phyloP scores from a whole-genome alignment of 1,284 basidiomycete genomes.

The Peniophora sp. region DNA sequence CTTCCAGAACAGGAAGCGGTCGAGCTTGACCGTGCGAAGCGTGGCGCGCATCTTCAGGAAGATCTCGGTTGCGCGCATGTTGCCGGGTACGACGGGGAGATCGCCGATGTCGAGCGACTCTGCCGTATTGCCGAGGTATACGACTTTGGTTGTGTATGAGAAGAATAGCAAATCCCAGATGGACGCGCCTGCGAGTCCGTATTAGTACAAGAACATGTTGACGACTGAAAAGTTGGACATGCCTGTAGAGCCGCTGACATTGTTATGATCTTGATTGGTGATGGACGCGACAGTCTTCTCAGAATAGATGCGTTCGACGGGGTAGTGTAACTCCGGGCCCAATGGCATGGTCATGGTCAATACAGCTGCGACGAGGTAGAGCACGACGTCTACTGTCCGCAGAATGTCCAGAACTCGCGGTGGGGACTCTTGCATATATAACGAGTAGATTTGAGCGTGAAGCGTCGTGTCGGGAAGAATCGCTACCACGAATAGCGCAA shows the following conservation, averaged over 20 bases:
- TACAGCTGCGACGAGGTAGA: slow-evolving; percentile 41
- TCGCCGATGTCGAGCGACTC: slow-evolving; percentile 79
- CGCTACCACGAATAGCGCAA: slow-evolving; percentile 38
- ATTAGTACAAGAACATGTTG: no score
- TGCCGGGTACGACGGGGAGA: slow-evolving; percentile 67
- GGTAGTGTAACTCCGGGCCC: slow-evolving; percentile 70
- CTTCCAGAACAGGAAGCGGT: slow-evolving; percentile 35
- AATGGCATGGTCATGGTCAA: slow-evolving; percentile 54
- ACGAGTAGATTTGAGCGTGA: slow-evolving; percentile 7
- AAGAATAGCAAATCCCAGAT: slow-evolving; percentile 64
- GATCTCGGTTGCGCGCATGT: slow-evolving; percentile 57
- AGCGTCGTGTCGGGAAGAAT: slow-evolving; percentile 42
- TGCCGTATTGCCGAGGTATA: slow-evolving; percentile 70
- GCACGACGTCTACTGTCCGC: slow-evolving; percentile 35
- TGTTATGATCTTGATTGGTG: slow-evolving; percentile 51
- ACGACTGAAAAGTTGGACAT: slow-evolving; percentile 12
- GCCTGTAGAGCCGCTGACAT: slow-evolving; percentile 57
- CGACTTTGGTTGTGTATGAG: slow-evolving; percentile 77
- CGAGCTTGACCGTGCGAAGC: slow-evolving; percentile 30
- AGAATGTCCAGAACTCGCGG: slow-evolving; percentile 16
- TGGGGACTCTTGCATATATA: background rate
- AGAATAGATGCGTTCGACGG: slow-evolving; percentile 65
- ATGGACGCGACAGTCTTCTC: slow-evolving; percentile 52
- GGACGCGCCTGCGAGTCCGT: slow-evolving; percentile 17
- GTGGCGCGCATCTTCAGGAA: slow-evolving; percentile 31